A percentile compares a stretch with the other conserved stretches of the same genome.
phyloP scores from a whole-genome alignment of 169 alveolate species.

The Miamiensis avidus region DNA sequence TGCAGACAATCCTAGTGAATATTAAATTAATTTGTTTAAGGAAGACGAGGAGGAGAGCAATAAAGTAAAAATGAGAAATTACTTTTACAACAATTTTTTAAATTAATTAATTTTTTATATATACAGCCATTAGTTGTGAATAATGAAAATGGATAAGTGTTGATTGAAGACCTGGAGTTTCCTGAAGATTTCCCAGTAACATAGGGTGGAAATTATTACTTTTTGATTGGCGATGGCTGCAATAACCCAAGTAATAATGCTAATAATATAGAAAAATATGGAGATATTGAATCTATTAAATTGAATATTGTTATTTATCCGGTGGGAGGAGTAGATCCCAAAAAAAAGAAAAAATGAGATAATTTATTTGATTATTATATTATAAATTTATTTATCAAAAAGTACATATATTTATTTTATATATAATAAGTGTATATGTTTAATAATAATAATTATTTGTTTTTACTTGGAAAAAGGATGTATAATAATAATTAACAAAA shows the following conservation, averaged over 20 bases:
- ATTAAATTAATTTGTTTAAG: background rate
- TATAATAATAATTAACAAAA: no score
- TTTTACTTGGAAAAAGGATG: no score
- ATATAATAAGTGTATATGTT: no score
- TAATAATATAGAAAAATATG: background rate
- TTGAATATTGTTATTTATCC: background rate
- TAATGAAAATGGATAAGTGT: background rate
- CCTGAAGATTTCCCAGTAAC: background rate
- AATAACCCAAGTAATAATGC: no score
- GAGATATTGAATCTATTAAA: background rate
- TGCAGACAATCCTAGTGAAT: background rate
- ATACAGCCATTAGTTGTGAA: background rate
- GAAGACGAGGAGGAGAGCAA: background rate
- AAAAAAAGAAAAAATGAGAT: slow-evolving; percentile 2
- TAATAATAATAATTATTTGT: no score
- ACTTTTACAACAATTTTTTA: background rate
- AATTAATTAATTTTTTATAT: no score
- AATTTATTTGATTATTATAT: no score
- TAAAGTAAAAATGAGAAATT: background rate
- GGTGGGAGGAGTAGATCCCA: background rate
- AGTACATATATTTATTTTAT: no score
- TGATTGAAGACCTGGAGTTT: background rate
- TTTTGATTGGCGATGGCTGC: background rate
- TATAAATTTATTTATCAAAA: no score
- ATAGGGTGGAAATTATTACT: background rate